These are phyloP conservation scores for Cryphonectria parasitica DNA, from an alignment of 2,329 filamentous ascomycete species.

Conservation along the genomic window DNA sequence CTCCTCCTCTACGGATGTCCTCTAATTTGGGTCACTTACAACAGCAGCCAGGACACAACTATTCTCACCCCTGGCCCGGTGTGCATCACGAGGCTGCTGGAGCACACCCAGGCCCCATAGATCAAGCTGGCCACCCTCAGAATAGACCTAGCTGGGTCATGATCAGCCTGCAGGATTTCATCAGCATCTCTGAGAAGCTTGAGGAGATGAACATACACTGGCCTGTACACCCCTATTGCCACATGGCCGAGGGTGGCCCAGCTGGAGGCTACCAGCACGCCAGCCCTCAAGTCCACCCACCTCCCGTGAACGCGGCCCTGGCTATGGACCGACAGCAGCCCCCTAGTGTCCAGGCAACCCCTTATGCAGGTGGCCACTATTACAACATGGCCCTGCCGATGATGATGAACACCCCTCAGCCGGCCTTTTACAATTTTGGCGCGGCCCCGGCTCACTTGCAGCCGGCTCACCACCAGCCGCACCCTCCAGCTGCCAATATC, in stretches of 20 bases:
- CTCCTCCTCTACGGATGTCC: neutral
- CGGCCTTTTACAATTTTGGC: neutral
- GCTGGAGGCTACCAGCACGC: neutral
- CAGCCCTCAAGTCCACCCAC: neutral
- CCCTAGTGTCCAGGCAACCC: neutral
- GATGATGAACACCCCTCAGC: neutral
- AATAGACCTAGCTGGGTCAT: neutral
- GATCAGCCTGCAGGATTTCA: neutral
- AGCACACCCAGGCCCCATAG: neutral
- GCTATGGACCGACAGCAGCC: neutral
- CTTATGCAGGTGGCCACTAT: neutral
- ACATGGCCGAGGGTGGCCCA: neutral
- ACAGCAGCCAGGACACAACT: neutral
- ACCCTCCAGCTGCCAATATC: neutral
- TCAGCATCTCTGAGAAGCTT: neutral
- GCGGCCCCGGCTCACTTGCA: no score
- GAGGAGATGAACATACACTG: neutral
- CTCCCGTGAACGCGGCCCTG: neutral
- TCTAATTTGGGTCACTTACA: neutral
- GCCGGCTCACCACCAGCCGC: neutral
- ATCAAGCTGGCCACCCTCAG: neutral
- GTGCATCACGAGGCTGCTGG: neutral
- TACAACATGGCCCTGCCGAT: neutral
- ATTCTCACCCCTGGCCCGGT: neutral
- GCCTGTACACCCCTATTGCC: neutral